Evolutionary conservation across 1,139 yeast genomes (phyloP).

Genomic region (Taphrina communis): DNA sequence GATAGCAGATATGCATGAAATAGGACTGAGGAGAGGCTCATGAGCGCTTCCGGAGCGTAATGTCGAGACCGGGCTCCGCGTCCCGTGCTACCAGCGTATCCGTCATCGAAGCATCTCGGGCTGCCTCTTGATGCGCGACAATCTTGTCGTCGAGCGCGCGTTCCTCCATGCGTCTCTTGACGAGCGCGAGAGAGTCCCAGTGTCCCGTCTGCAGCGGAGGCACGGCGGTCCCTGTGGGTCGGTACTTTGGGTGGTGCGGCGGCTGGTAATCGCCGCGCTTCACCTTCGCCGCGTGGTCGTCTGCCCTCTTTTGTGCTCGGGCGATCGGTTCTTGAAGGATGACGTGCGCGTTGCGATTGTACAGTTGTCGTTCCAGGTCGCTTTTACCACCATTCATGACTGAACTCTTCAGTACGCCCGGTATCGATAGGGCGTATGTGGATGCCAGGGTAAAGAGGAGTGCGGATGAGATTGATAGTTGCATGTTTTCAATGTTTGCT

Average conservation of each 20-base stretch:
- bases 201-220: slow-evolving; percentile 20
- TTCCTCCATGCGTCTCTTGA: slow-evolving; percentile 44
- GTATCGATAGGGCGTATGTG: slow-evolving; percentile 6
- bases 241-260: slow-evolving; percentile 31
- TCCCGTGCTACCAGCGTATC: too few species aligned
- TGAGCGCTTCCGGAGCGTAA: too few species aligned
- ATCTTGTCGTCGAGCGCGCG: slow-evolving; percentile 8
- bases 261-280: slow-evolving; percentile 31
- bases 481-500: not conserved
- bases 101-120: too few species aligned
- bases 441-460: slow-evolving; percentile 1
- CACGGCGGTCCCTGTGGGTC: slow-evolving; percentile 24
- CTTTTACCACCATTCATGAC: not conserved
- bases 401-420: not conserved
- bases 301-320: slow-evolving; percentile 16
- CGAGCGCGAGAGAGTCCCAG: slow-evolving; percentile 12
- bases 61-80: too few species aligned
- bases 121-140: too few species aligned
- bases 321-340: slow-evolving; percentile 23
- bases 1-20: too few species aligned
- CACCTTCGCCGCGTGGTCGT: slow-evolving; percentile 10
- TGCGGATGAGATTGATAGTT: not conserved
- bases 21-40: too few species aligned
- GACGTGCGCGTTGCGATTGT: slow-evolving; percentile 22
- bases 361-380: slow-evolving; percentile 7